Evolutionary conservation across 108 stramenopile genomes (phyloP).

Genomic region (Skeletonema menzelii): DNA sequence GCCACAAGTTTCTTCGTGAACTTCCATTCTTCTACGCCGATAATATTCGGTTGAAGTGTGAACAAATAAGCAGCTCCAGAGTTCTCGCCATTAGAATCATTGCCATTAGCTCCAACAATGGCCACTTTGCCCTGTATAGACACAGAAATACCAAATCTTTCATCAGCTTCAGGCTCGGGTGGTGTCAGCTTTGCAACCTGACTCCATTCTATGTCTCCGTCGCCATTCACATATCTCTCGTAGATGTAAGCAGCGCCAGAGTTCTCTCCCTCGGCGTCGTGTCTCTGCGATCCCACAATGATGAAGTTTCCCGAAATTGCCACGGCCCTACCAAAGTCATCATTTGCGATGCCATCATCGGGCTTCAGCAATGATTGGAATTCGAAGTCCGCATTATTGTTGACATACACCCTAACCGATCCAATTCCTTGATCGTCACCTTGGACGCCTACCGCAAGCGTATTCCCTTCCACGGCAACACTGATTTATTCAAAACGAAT

Average conservation of each 20-base stretch:
- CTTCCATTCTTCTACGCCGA: not conserved
- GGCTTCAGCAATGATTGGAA: not conserved
- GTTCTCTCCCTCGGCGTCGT: slow-evolving; percentile 2
- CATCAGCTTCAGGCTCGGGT: not conserved
- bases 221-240: not conserved
- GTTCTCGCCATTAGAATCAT: not conserved
- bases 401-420: not conserved
- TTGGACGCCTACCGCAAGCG: not conserved
- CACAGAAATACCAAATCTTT: slow-evolving; percentile 11
- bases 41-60: not conserved
- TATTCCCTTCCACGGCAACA: not conserved
- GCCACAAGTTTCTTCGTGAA: slow-evolving; percentile 5
- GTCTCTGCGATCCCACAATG: slow-evolving; percentile 1
- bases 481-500: not conserved
- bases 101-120: slow-evolving; percentile 2
- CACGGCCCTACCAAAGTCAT: not conserved
- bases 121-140: slow-evolving; percentile 4
- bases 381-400: not conserved
- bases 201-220: not conserved
- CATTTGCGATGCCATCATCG: not conserved
- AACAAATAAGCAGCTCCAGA: not conserved
- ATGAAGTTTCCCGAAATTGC: not conserved
- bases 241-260: not conserved
- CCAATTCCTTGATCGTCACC: not conserved
- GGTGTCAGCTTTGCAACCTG: not conserved